Conservation (phyloP, 163 green algal genomes). For the Scenedesmus sp. region DNA sequence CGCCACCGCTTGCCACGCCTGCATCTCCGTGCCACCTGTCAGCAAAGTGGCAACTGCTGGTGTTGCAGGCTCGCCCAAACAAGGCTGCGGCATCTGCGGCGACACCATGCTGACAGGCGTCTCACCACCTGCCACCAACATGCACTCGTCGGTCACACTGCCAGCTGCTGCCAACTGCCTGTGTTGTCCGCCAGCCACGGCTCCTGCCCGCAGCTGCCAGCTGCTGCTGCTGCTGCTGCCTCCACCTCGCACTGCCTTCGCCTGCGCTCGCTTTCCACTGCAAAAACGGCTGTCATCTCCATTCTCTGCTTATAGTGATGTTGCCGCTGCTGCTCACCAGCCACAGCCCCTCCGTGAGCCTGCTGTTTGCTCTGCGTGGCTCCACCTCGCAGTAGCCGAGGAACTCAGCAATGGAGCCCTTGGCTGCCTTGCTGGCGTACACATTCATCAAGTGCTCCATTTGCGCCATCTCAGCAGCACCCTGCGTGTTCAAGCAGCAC, state of each 20-base stretch:
- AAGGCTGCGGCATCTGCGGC: too few species aligned
- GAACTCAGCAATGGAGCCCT: constrained; percentile 83
- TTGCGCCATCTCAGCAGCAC: constrained; percentile 83
- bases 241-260: neutral
- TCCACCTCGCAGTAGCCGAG: constrained; percentile 85
- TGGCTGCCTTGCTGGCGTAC: constrained; percentile 80
- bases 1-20: too few species aligned
- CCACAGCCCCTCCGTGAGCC: constrained; percentile 86
- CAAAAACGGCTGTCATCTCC: too few species aligned
- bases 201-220: neutral
- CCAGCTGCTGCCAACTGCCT: neutral
- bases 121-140: too few species aligned
- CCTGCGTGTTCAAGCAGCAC: constrained; percentile 56
- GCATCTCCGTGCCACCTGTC: neutral
- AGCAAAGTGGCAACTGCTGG: too few species aligned
- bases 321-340: constrained; percentile 72
- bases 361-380: constrained; percentile 62
- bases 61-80: too few species aligned
- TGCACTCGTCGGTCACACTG: too few species aligned
- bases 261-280: too few species aligned
- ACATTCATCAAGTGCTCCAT: constrained; percentile 86
- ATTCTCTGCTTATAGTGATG: too few species aligned
- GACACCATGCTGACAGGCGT: too few species aligned
- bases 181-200: neutral
- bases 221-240: neutral